Base-by-base conservation (phyloP, 176 grass and related monocot genomes). In the Triticum dicoccoides region DNA sequence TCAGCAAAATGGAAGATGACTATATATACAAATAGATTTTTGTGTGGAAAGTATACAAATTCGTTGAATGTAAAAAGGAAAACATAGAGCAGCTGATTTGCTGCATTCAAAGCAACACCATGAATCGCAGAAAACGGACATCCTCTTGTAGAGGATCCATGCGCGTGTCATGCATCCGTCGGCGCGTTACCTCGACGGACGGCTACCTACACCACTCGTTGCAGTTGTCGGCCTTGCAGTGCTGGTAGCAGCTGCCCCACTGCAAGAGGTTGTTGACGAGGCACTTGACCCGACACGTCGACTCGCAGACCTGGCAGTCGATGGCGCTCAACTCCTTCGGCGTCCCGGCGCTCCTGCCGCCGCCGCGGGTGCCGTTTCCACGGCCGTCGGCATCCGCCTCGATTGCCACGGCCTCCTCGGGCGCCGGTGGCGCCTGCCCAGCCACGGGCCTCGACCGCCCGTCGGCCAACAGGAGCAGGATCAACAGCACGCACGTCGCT, bases 221-320 rank as follows among this genome's bases (percentile, higher is more conserved):
- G 85, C 89, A 91, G 89, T 87, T 91, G 76, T 91, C 89, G 27
- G 49, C 4, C 89, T 76, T 91, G 85, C 89, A 87, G 2, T 69
- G 85, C 81, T 76, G 76, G 85, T 81, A 91, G 85, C 89, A 91
- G 0, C 1, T 62, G 76, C 85, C 89, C 89, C 89, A 91, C 85
- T 87, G 89, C 69, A 91, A 91, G 69, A 91, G 81, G 76, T 80
- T 84, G 85, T 84, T 91, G 76, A 91, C 27, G 76, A 91, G 89
- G 76, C 85, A 91, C 89, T 91, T 91, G 24, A 84, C 85, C 17
- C 89, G 74, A 35, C 89, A 91, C 47, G 89, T 87, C 68, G 89
- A 81, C 76, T 91, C 85, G 85, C 89, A 91, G 89, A 87, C 87
- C 85, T 87, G 85, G 76, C 89, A 87, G 89, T 84, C 89, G 81